A percentile compares a stretch with the other conserved stretches of the same genome.
Evolutionary conservation across 441 rosid genomes (phyloP).

Genomic region (Brassica balearica): DNA sequence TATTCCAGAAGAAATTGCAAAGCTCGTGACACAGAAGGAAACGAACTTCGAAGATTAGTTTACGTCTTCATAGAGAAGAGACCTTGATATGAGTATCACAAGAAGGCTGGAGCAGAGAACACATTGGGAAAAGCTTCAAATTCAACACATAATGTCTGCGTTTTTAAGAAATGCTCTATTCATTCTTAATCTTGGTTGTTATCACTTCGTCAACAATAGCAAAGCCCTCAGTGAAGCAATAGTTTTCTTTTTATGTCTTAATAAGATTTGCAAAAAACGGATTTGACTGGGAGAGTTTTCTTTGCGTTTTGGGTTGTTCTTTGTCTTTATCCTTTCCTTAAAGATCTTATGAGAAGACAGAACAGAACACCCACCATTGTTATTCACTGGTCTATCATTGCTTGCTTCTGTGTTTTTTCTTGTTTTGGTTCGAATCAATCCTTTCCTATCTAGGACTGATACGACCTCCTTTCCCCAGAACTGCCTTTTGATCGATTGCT

Average conservation of each 20-base stretch:
- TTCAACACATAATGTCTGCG: too few relatives aligned
- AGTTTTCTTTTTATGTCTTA: too few relatives aligned
- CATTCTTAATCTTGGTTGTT: too few relatives aligned
- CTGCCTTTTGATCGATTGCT: conserved; percentile 88
- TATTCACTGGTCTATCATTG: conserved; percentile 83
- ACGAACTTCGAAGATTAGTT: conserved; percentile 88
- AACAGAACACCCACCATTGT: conserved; percentile 94
- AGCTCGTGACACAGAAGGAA: conserved; percentile 82
- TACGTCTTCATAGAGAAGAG: conserved; percentile 96
- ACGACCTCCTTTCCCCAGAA: conserved; percentile 45
- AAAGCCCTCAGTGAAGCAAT: too few relatives aligned
- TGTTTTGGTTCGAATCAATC: conserved; percentile 88
- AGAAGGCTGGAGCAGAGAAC: conserved; percentile 96
- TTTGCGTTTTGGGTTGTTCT: too few relatives aligned
- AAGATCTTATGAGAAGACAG: conserved; percentile 93
- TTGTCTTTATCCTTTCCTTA: conserved; percentile 19
- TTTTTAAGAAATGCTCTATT: too few relatives aligned
- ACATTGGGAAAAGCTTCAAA: conserved; percentile 55
- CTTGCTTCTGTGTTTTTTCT: conserved; percentile 92
- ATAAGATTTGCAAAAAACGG: too few relatives aligned
- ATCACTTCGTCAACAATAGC: too few relatives aligned
- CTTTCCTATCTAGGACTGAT: conserved; percentile 55
- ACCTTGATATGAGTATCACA: conserved; percentile 94
- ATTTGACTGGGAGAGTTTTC: too few relatives aligned
- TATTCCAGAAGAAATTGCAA: too few relatives aligned